Evolutionary conservation across 257 asterid species (phyloP).

Genomic region (Cordia subcordata): DNA sequence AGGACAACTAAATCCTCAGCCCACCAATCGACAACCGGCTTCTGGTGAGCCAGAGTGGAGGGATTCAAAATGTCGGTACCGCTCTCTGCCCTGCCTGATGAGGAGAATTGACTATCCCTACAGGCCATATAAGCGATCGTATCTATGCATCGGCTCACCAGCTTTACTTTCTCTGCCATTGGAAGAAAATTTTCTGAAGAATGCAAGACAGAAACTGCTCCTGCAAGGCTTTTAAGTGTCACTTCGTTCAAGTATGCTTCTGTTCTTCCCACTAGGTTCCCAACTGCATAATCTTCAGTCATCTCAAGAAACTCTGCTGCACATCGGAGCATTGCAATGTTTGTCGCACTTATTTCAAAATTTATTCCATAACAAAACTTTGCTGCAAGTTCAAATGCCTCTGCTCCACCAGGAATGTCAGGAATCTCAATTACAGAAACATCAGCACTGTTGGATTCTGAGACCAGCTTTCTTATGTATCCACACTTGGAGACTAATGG

Average conservation of each 20-base stretch:
- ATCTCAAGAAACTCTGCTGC: conserved; percentile 71
- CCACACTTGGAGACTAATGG: conserved; percentile 88
- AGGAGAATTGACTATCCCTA: conserved; percentile 52
- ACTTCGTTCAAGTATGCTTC: conserved; percentile 71
- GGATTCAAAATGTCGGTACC: conserved; percentile 27
- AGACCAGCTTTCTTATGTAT: conserved; percentile 47
- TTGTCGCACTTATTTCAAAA: conserved; percentile 64
- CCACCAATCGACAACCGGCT: conserved; percentile 76
- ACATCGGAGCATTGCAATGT: conserved; percentile 72
- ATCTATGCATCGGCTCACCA: conserved; percentile 74
- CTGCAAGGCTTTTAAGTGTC: conserved; percentile 64
- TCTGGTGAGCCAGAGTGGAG: conserved; percentile 22
- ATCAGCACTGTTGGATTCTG: conserved; percentile 46
- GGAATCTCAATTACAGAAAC: conserved; percentile 47
- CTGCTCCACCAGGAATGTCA: conserved; percentile 77
- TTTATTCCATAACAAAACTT: conserved; percentile 84
- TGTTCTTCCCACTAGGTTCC: conserved; percentile 53
- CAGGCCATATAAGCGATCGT: conserved; percentile 60
- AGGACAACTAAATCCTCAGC: conserved; percentile 74
- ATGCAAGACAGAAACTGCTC: conserved; percentile 63
- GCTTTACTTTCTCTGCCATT: conserved; percentile 60
- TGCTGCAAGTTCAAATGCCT: conserved; percentile 79
- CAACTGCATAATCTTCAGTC: conserved; percentile 74
- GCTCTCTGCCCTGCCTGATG: conserved; percentile 20
- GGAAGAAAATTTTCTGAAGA: conserved; percentile 60